Base-by-base conservation (phyloP, 208 protist genomes). In the Trypanosoma caninum region DNA sequence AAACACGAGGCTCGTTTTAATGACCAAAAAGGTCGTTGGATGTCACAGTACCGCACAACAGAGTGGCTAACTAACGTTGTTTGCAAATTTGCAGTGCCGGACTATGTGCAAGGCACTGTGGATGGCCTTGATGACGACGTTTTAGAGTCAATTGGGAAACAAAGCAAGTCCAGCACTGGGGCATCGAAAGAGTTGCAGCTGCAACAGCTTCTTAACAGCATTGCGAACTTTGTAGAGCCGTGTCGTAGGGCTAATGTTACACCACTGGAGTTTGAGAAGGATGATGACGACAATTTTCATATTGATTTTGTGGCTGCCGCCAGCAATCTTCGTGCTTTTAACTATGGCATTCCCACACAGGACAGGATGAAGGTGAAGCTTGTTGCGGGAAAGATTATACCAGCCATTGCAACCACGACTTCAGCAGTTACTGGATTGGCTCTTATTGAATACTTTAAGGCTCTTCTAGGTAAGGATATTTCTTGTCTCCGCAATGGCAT, bases 401-500 rank as follows among this genome's bases (percentile, higher is more conserved):
- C 99, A n/a, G 99, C 99, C 14, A 99, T 99, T 67, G 97, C 98
- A 35, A 99, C 99, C 1, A 99, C 99, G 6, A 99, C 99, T 3
- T 98, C 99, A 18, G 65, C 98, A 4, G 97, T 99, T 9, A 95
- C 96, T 27, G 99, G 99, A 6, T 83, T 99, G 2, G 95, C 98
- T 3, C 84, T 89, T 55, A 79, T 99, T 22, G 99, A 99, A 80
- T 80, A 99, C 8, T 98, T 97, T 74, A 99, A 99, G 83, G 73
- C 99, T 18, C 59, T 95, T 45, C 80, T 84, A 51, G 69, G 67
- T 22, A 93, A 89, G 61, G 81, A 89, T 58, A 67, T 89, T 27
- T 84, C 78, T 2, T 66, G 41, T 37, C 74, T 95, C 54, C 82
- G 89, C 23, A 92, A 92, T 61, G 89, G 89, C 40, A 95, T 95